A percentile compares a stretch with the other conserved stretches of the same genome.
Evolutionary conservation across 108 stramenopile genomes (phyloP).

Genomic region (Bacterosira constricta): DNA sequence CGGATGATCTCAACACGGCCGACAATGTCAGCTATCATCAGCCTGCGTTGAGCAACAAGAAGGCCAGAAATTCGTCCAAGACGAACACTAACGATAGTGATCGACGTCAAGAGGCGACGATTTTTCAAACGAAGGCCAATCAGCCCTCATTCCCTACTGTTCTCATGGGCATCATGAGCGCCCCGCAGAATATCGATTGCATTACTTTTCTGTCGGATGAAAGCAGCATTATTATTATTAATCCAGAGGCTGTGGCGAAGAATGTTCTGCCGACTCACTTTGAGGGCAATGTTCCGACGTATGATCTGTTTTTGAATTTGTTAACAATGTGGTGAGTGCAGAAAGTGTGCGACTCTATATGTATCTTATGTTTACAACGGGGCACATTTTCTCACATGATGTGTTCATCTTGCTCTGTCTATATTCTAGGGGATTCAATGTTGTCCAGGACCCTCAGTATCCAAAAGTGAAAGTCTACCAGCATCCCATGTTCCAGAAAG

Average conservation of each 20-base stretch:
- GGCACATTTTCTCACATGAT: too few relatives aligned
- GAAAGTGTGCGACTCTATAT: too few relatives aligned
- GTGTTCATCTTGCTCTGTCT: too few relatives aligned
- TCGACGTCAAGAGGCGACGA: too few relatives aligned
- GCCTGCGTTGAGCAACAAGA: too few relatives aligned
- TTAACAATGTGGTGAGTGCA: slow-evolving; percentile 6
- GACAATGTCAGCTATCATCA: too few relatives aligned
- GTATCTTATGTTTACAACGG: too few relatives aligned
- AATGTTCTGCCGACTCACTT: slow-evolving; percentile 23
- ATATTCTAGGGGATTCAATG: slow-evolving; percentile 30
- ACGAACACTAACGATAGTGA: too few relatives aligned
- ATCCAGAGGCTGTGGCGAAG: slow-evolving; percentile 16
- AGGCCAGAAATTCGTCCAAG: too few relatives aligned
- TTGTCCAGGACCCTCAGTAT: slow-evolving; percentile 17
- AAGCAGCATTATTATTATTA: slow-evolving; percentile 23
- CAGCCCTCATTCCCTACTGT: slow-evolving; percentile 25
- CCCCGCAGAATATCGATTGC: slow-evolving; percentile 6
- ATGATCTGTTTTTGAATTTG: slow-evolving; percentile 20
- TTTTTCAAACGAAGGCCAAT: too few relatives aligned
- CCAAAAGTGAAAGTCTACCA: slow-evolving; percentile 66
- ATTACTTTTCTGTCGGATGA: slow-evolving; percentile 33
- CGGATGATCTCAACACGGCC: too few relatives aligned
- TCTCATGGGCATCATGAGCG: slow-evolving; percentile 31
- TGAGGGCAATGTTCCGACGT: slow-evolving; percentile 3
- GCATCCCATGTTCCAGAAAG: slow-evolving; percentile 63